phyloP scores from a whole-genome alignment of 2,329 filamentous ascomycete genomes.

The Myriosclerotinia curreyana region DNA sequence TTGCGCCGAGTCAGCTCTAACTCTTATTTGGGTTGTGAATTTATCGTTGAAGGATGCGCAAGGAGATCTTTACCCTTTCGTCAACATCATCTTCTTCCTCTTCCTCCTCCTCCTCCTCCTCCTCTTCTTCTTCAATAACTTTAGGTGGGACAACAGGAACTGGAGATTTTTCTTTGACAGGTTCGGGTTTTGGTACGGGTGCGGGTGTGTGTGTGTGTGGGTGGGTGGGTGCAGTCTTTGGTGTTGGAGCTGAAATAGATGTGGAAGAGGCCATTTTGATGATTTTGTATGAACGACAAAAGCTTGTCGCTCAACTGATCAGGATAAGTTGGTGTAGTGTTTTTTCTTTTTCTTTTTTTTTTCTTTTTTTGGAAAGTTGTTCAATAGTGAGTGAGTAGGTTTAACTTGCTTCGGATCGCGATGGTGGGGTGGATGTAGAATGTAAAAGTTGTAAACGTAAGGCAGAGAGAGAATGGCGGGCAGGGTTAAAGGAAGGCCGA shows the following conservation, averaged over 20 bases:
- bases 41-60: not conserved
- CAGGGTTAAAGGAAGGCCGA: not conserved
- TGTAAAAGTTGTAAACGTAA: conserved; percentile 8
- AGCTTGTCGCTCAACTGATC: conserved; percentile 8
- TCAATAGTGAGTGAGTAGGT: not conserved
- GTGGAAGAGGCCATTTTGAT: conserved; percentile 15
- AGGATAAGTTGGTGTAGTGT: not conserved
- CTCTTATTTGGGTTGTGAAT: not conserved
- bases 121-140: not conserved
- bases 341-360: conserved; percentile 9
- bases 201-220: not conserved
- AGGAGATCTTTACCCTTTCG: conserved; percentile 21
- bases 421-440: conserved; percentile 15
- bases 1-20: conserved; percentile 21
- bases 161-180: conserved; percentile 13
- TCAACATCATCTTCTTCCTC: conserved; percentile 22
- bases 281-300: conserved; percentile 7
- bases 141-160: not conserved
- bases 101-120: too few species aligned
- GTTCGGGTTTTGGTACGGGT: conserved; percentile 7
- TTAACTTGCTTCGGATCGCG: conserved; percentile 15
- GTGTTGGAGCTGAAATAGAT: not conserved
- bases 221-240: not conserved
- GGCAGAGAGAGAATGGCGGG: conserved; percentile 9
- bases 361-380: conserved; percentile 17